Evolutionary conservation across 2,329 filamentous ascomycete genomes (phyloP).

Genomic region (Sordariomycetes sp.): DNA sequence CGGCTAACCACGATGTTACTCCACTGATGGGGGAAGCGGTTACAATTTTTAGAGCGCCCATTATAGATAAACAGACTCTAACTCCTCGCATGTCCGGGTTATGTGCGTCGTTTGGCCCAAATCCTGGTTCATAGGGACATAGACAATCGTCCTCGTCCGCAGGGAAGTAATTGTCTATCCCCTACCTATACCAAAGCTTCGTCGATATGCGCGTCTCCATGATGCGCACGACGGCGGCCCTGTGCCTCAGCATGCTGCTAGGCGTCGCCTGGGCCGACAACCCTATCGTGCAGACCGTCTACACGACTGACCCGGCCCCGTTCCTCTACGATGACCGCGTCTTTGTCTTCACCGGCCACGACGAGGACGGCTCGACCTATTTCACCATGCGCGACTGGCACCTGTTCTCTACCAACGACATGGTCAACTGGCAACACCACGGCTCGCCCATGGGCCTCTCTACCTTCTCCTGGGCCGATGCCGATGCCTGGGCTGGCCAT

Average conservation of each 20-base stretch:
- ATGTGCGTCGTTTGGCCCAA: background rate
- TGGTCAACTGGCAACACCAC: slow-evolving; percentile 22
- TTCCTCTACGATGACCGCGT: slow-evolving; percentile 15
- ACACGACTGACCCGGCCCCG: slow-evolving; percentile 15
- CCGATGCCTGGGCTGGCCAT: slow-evolving; percentile 22
- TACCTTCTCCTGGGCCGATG: slow-evolving; percentile 20
- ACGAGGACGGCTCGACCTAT: slow-evolving; percentile 14
- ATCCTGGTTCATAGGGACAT: background rate
- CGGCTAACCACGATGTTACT: background rate
- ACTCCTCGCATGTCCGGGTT: background rate
- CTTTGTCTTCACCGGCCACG: slow-evolving; percentile 20
- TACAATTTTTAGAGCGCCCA: background rate
- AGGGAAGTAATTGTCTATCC: background rate
- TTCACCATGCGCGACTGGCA: slow-evolving; percentile 21
- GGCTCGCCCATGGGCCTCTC: slow-evolving; percentile 13
- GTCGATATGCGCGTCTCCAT: background rate
- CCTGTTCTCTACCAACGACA: slow-evolving; percentile 20
- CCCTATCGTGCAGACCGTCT: slow-evolving; percentile 1
- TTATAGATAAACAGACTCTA: background rate
- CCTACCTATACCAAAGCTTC: background rate
- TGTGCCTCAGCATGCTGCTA: background rate
- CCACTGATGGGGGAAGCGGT: background rate
- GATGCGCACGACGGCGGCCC: background rate
- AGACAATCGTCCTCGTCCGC: background rate
- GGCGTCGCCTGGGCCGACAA: background rate